Evolutionary conservation across 2,329 filamentous ascomycete species (phyloP), one percentile per base, ranked within the genome.

Genomic region (Fusarium goolgardi): DNA sequence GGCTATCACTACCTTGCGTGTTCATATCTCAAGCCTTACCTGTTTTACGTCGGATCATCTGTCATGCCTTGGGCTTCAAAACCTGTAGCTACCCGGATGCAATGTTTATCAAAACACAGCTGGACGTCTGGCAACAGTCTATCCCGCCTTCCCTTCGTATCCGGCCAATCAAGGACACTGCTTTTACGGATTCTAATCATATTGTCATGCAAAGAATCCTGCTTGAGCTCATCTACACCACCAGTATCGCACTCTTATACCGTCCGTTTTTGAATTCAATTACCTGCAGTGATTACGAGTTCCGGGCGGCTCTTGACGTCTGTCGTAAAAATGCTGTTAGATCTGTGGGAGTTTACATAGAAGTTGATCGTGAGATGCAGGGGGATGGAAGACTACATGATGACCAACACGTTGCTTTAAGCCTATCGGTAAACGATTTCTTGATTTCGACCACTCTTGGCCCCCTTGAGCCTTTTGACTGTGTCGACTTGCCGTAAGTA

Each of bases 151-250:
- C 25, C 1, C 27, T 70, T 6, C 43, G 46, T 5, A 31, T 44
- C 4, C 46, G 55, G 3, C 31, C 67, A 0, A 54, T 67, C 5
- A 60, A 39, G n/a, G 12, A 51, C 1, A 56, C 55, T 8, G 52
- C 59, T 1, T 55, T 67, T 10, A 59, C 66, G 0, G 51, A 54
- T 5, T 18, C 34, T 2, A 52, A 41, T 2, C 31, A 54, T 13
- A 53, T 41, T 0, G 27, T 60, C 13, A 61, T 70, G 45, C 37
- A 70, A 27, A 27, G 67, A 3, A 29, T 61, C 11, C 40, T 51
- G 6, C 25, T 70, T 12, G 59, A 70, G 2, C 66, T 70, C 10
- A 27, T 70, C 7, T 70, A 70, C 7, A 64, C 31, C 4, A 54
- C 58, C 1, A 47, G 44, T 6, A 25, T 41, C 5, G 50, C 50